Percentiles rank a stretch among this genome's conserved stretches.
phyloP scores from a whole-genome alignment of 768 basidiomycete genomes.

The Phylloporus arenicola region DNA sequence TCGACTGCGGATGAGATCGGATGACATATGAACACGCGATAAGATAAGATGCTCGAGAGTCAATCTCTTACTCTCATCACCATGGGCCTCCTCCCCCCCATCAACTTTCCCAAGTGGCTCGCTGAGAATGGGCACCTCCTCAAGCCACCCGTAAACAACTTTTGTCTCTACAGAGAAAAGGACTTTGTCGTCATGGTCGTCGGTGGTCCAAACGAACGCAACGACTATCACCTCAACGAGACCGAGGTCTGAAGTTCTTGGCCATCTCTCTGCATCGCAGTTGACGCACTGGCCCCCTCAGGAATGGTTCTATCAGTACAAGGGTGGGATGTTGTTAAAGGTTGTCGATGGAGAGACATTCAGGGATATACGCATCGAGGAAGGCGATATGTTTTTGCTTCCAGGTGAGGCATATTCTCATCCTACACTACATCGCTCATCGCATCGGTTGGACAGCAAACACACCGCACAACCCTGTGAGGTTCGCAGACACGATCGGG shows the following conservation, averaged over 20 bases:
- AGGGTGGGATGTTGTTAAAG: constrained; percentile 86
- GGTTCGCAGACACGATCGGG: constrained; percentile 86
- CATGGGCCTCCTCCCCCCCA: constrained; percentile 74
- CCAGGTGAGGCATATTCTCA: constrained; percentile 53
- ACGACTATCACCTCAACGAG: constrained; percentile 93
- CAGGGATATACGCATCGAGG: constrained; percentile 81
- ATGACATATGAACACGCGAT: neutral
- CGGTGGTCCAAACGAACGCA: constrained; percentile 91
- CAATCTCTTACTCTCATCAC: neutral
- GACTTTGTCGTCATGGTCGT: constrained; percentile 96
- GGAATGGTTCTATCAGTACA: constrained; percentile 99
- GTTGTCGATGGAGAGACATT: constrained; percentile 78
- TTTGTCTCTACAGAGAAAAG: constrained; percentile 70
- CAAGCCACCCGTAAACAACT: constrained; percentile 91
- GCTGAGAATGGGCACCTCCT: constrained; percentile 72
- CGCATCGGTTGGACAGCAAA: constrained; percentile 53
- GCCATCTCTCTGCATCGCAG: neutral
- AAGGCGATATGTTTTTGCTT: constrained; percentile 95
- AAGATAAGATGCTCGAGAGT: constrained; percentile 1
- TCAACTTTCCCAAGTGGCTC: constrained; percentile 91
- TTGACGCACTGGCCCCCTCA: constrained; percentile 22
- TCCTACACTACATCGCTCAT: neutral
- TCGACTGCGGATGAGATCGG: neutral
- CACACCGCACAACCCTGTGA: constrained; percentile 93
- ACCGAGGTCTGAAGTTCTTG: constrained; percentile 58